phyloP scores from a whole-genome alignment of 176 grass and related monocot species.

The Cenchrus purpureus region DNA sequence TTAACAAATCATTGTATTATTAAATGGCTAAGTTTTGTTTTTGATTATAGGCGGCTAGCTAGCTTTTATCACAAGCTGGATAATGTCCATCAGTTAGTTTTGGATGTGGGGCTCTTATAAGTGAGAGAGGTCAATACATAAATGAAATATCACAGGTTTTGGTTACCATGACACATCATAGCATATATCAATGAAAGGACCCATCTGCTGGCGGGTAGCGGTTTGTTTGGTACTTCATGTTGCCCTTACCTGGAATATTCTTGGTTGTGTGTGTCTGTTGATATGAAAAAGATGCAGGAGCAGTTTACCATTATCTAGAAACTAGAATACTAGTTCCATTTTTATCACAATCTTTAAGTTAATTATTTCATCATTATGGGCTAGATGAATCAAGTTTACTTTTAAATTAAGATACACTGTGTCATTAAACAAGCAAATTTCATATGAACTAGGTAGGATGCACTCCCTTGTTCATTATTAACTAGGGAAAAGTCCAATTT shows the following conservation, averaged over 20 bases:
- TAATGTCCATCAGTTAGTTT: neutral
- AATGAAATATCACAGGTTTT: neutral
- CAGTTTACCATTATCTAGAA: neutral
- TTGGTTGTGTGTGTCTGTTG: neutral
- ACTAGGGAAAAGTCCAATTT: too few species aligned
- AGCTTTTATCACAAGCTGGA: neutral
- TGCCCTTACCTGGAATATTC: neutral
- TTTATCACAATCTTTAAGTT: neutral
- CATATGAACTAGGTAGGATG: neutral
- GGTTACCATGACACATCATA: neutral
- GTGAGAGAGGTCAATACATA: neutral
- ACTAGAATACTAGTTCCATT: neutral
- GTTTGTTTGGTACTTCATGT: neutral
- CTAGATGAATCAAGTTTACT: neutral
- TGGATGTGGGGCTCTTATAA: neutral
- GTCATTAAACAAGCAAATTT: neutral
- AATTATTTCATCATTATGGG: neutral
- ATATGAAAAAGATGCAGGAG: neutral
- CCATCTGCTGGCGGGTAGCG: neutral
- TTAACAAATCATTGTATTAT: neutral
- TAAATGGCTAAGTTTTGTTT: neutral
- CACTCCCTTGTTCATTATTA: too few species aligned
- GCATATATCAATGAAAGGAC: neutral
- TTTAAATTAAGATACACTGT: neutral
- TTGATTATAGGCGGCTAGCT: neutral